phyloP scores from a whole-genome alignment of 495 filamentous ascomycete species.

The Penicillium alfredii region DNA sequence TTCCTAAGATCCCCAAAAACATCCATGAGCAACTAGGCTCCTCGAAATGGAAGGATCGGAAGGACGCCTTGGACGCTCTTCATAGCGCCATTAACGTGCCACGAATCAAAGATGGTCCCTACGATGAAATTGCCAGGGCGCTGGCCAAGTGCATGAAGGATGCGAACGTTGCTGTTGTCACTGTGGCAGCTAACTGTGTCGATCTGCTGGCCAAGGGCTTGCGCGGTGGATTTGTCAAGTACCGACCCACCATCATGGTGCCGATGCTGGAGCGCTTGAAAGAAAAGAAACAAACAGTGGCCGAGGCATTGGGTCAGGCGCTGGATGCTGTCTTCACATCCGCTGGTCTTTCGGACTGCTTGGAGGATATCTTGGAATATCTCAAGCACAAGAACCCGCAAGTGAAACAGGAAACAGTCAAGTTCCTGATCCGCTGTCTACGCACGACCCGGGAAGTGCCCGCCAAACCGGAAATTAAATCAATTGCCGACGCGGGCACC shows the following conservation, averaged over 20 bases:
- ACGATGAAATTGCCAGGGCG: slow-evolving; percentile 70
- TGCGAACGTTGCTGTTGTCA: slow-evolving; percentile 93
- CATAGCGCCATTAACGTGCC: slow-evolving; percentile 75
- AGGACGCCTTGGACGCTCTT: slow-evolving; percentile 85
- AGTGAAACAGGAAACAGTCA: slow-evolving; percentile 89
- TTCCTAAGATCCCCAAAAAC: slow-evolving; percentile 75
- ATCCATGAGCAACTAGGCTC: slow-evolving; percentile 78
- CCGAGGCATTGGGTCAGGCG: slow-evolving; percentile 79
- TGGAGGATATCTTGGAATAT: slow-evolving; percentile 83
- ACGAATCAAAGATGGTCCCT: slow-evolving; percentile 85
- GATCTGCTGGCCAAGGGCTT: slow-evolving; percentile 88
- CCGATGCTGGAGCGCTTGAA: slow-evolving; percentile 94
- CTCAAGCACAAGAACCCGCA: slow-evolving; percentile 94
- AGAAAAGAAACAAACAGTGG: slow-evolving; percentile 88
- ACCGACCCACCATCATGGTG: slow-evolving; percentile 69
- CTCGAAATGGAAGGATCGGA: slow-evolving; percentile 97
- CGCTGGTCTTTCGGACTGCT: slow-evolving; percentile 71
- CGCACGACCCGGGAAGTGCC: slow-evolving; percentile 79
- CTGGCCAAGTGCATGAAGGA: slow-evolving; percentile 98
- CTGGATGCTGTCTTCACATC: slow-evolving; percentile 81
- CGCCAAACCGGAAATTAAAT: slow-evolving; percentile 71
- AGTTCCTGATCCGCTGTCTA: slow-evolving; percentile 82
- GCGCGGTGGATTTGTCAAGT: slow-evolving; percentile 69
- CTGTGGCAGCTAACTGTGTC: slow-evolving; percentile 88
- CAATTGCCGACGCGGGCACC: slow-evolving; percentile 77